Evolutionary conservation across 345 rosid genomes (phyloP).

Genomic region (Gossypium sturtianum): DNA sequence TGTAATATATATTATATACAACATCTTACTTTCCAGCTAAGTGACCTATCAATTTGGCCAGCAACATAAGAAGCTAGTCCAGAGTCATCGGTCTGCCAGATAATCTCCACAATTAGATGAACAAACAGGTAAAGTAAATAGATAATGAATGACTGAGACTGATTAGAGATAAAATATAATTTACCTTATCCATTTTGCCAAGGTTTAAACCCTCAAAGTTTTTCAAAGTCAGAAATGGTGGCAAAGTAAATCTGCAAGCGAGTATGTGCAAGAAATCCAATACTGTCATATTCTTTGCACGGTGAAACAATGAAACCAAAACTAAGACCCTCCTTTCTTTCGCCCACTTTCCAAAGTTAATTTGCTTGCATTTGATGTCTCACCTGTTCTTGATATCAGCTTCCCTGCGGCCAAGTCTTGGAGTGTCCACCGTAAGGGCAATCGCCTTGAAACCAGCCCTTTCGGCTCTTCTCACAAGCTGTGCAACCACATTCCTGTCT

Average conservation of each 20-base stretch:
- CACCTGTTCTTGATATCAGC: conserved; percentile 95
- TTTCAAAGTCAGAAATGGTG: conserved; percentile 66
- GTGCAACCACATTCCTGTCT: conserved; percentile 76
- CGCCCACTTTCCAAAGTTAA: not conserved
- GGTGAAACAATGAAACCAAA: not conserved
- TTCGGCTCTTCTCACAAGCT: conserved; percentile 88
- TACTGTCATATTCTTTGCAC: not conserved
- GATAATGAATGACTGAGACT: not conserved
- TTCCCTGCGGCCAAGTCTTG: conserved; percentile 92
- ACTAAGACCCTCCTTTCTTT: not conserved
- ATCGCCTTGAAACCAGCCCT: conserved; percentile 91
- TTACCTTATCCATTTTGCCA: conserved; percentile 70
- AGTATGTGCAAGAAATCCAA: conserved; percentile 2
- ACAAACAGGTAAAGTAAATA: not conserved
- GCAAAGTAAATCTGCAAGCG: conserved; percentile 61
- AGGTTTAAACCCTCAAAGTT: conserved; percentile 85
- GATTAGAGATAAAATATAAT: not conserved
- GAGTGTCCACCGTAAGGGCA: conserved; percentile 95
- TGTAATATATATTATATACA: not conserved
- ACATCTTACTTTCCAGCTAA: conserved; percentile 77
- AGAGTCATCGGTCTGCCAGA: conserved; percentile 63
- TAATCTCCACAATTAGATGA: conserved; percentile 1
- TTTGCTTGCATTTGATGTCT: conserved; percentile 4
- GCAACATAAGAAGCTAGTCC: conserved; percentile 92
- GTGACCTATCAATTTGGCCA: conserved; percentile 70